phyloP scores from a whole-genome alignment of 352 stramenopile species.

The Albugo candida region DNA sequence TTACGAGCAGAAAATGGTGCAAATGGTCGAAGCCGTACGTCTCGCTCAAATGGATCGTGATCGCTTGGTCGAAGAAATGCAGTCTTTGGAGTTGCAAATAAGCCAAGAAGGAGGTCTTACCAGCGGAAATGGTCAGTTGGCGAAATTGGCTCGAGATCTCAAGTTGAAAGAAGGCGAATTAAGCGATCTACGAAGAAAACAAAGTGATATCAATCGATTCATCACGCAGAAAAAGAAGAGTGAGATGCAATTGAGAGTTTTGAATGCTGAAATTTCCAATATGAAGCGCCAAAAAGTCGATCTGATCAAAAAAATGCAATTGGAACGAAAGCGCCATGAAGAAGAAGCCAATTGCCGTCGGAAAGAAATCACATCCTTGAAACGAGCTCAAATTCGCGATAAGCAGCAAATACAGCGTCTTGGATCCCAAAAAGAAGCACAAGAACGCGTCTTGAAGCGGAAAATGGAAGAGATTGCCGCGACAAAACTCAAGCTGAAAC shows the following conservation, averaged over 20 bases:
- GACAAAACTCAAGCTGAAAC: constrained; percentile 61
- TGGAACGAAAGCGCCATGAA: constrained; percentile 68
- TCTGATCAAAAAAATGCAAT: constrained; percentile 72
- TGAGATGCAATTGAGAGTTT: constrained; percentile 60
- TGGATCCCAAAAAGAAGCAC: constrained; percentile 61
- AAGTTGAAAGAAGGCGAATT: constrained; percentile 64
- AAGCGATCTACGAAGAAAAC: constrained; percentile 48
- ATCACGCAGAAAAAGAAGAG: constrained; percentile 76
- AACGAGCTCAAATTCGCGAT: constrained; percentile 60
- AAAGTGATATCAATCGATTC: constrained; percentile 66
- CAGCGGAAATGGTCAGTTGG: constrained; percentile 26
- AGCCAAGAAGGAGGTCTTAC: constrained; percentile 27
- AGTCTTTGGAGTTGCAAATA: constrained; percentile 45
- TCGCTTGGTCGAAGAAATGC: constrained; percentile 54
- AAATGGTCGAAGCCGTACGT: constrained; percentile 62
- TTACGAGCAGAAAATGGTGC: constrained; percentile 65
- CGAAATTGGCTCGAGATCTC: constrained; percentile 52
- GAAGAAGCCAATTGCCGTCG: constrained; percentile 58
- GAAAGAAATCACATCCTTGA: constrained; percentile 60
- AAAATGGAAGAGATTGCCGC: constrained; percentile 76
- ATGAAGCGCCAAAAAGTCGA: constrained; percentile 84
- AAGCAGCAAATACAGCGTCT: constrained; percentile 70
- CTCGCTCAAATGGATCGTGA: constrained; percentile 42
- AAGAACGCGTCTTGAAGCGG: constrained; percentile 70
- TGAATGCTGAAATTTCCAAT: constrained; percentile 61